phyloP scores from a whole-genome alignment of 495 filamentous ascomycete species.

The Xylaria flabelliformis region DNA sequence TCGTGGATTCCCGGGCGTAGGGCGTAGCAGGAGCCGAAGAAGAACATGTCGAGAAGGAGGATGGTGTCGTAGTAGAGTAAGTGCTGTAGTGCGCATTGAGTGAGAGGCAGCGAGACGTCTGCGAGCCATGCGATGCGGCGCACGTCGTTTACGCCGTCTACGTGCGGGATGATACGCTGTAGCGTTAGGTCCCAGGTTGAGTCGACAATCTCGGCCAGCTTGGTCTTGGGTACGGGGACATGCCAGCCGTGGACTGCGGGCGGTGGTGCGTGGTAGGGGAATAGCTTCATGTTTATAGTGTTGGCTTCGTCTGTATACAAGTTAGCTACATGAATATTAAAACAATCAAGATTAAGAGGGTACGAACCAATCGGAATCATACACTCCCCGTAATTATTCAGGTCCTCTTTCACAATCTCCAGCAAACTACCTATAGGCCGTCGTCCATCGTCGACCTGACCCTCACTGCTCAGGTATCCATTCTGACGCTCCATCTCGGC shows the following conservation, averaged over 20 bases:
- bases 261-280: slow-evolving; percentile 80
- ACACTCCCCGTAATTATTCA: slow-evolving; percentile 97
- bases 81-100: slow-evolving; percentile 83
- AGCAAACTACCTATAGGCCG: slow-evolving; percentile 79
- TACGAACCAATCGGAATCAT: slow-evolving; percentile 88
- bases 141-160: slow-evolving; percentile 89
- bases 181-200: slow-evolving; percentile 92
- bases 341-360: neutral
- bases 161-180: slow-evolving; percentile 78
- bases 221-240: slow-evolving; percentile 88
- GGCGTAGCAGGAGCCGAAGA: slow-evolving; percentile 89
- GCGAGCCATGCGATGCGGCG: slow-evolving; percentile 81
- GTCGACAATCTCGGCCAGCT: slow-evolving; percentile 72
- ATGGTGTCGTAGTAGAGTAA: slow-evolving; percentile 90
- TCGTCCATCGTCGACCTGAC: slow-evolving; percentile 45
- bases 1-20: slow-evolving; percentile 75
- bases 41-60: slow-evolving; percentile 89
- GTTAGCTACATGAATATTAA: neutral
- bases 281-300: slow-evolving; percentile 95
- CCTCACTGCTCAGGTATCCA: slow-evolving; percentile 71
- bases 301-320: slow-evolving; percentile 76
- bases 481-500: slow-evolving; percentile 87
- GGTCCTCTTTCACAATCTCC: slow-evolving; percentile 90
- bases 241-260: slow-evolving; percentile 82
- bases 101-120: slow-evolving; percentile 83